Percentiles rank a stretch among this genome's conserved stretches.
phyloP scores from a whole-genome alignment of 2,329 filamentous ascomycete species.

The Alternaria sp. region DNA sequence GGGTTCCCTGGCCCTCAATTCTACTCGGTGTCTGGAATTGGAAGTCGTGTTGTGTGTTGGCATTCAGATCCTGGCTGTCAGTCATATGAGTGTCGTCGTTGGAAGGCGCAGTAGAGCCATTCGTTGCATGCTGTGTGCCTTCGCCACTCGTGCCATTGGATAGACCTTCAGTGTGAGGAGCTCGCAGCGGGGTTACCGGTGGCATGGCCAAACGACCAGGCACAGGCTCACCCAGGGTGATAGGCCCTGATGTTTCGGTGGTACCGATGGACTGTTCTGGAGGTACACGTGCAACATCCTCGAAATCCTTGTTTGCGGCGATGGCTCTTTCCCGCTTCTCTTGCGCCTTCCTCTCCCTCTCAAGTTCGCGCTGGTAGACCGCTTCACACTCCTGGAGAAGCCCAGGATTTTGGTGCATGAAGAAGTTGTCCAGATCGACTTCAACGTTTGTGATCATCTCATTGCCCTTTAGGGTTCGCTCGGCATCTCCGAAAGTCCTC shows the following conservation, averaged over 20 bases:
- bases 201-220: constrained; percentile 55
- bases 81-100: constrained; percentile 55
- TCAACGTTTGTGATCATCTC: constrained; percentile 93
- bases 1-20: constrained; percentile 46
- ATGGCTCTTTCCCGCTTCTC: constrained; percentile 56
- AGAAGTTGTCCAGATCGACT: constrained; percentile 79
- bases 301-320: constrained; percentile 49
- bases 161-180: constrained; percentile 58
- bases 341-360: constrained; percentile 67
- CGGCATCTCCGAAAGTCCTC: constrained; percentile 79
- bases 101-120: constrained; percentile 51
- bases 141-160: constrained; percentile 62
- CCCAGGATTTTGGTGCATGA: constrained; percentile 64
- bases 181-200: constrained; percentile 52
- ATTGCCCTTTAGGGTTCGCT: constrained; percentile 83
- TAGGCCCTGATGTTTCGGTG: constrained; percentile 53
- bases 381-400: constrained; percentile 73
- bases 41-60: constrained; percentile 38
- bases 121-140: constrained; percentile 43
- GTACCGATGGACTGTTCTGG: constrained; percentile 53
- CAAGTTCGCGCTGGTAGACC: constrained; percentile 72
- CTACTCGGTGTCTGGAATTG: constrained; percentile 42
- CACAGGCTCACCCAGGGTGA: constrained; percentile 68
- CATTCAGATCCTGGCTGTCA: constrained; percentile 49
- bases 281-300: constrained; percentile 48